Conservation (phyloP, 106 monocot species). For the Dioscorea zingiberensis region DNA sequence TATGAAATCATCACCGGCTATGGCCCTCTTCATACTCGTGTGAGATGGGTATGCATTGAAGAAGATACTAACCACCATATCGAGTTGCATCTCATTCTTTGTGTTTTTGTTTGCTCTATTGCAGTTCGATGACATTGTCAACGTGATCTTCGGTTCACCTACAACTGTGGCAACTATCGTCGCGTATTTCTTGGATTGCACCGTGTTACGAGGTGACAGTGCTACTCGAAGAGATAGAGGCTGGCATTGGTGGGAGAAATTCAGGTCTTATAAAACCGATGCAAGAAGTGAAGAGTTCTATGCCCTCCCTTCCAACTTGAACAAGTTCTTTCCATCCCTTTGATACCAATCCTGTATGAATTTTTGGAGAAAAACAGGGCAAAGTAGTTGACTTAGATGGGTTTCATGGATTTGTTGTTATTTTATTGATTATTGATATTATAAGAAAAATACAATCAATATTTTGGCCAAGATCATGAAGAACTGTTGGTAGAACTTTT, state of each 20-base stretch:
- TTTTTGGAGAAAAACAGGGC: background rate
- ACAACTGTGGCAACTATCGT: slow-evolving; percentile 56
- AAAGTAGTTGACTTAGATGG: background rate
- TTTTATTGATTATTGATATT: no score
- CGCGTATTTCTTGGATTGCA: slow-evolving; percentile 69
- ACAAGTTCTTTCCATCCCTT: slow-evolving; percentile 80
- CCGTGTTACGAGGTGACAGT: slow-evolving; percentile 25
- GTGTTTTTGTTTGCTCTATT: background rate
- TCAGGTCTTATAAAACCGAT: slow-evolving; percentile 54
- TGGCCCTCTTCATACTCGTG: slow-evolving; percentile 59
- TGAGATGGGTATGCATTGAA: slow-evolving; percentile 39
- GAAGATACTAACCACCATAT: background rate
- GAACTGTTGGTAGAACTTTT: no score
- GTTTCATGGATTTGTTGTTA: no score
- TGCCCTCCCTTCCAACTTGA: slow-evolving; percentile 71
- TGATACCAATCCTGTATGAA: slow-evolving; percentile 8
- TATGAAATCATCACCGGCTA: slow-evolving; percentile 42
- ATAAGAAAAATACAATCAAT: no score
- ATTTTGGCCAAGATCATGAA: no score
- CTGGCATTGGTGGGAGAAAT: slow-evolving; percentile 86
- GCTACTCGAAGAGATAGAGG: slow-evolving; percentile 55
- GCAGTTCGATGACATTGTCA: slow-evolving; percentile 88
- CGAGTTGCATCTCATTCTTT: background rate
- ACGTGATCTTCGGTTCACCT: slow-evolving; percentile 82
- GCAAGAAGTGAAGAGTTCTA: slow-evolving; percentile 82